phyloP scores from a whole-genome alignment of 2,329 filamentous ascomycete genomes.

The Chaetomiaceae sp. region DNA sequence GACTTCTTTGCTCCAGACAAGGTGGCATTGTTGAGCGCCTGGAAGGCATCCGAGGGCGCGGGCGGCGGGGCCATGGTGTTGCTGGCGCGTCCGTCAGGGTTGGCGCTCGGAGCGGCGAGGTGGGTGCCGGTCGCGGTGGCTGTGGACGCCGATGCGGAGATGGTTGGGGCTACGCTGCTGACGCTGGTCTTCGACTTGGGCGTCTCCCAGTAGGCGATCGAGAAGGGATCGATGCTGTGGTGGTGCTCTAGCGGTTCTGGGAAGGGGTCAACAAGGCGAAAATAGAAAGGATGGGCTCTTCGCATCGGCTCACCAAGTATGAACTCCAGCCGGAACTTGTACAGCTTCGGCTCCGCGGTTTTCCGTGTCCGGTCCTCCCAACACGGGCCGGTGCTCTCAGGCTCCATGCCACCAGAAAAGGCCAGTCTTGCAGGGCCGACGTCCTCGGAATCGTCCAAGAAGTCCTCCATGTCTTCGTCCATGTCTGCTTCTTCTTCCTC shows the following conservation, averaged over 20 bases:
- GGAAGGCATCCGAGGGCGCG: conserved; percentile 20
- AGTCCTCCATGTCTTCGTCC: conserved; percentile 84
- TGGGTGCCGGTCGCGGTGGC: not conserved
- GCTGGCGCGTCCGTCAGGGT: conserved; percentile 7
- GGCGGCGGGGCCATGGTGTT: conserved; percentile 17
- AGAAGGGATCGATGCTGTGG: conserved; percentile 73
- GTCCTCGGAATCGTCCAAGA: conserved; percentile 83
- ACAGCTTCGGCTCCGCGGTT: conserved; percentile 43
- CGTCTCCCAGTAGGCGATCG: conserved; percentile 68
- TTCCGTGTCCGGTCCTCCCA: conserved; percentile 61
- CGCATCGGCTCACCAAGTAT: conserved; percentile 54
- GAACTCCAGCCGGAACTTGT: conserved; percentile 67
- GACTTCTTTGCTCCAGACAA: conserved; percentile 23
- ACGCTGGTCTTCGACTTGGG: conserved; percentile 27
- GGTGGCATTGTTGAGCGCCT: conserved; percentile 13
- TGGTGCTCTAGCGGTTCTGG: conserved; percentile 44
- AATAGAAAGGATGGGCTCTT: too few species aligned
- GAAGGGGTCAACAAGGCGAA: conserved; percentile 15
- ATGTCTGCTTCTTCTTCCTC: conserved; percentile 63
- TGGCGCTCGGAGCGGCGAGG: not conserved
- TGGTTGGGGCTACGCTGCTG: conserved; percentile 20
- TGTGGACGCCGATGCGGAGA: conserved; percentile 7
- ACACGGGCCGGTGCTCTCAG: conserved; percentile 71
- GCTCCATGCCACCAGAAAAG: conserved; percentile 65
- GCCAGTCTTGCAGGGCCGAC: conserved; percentile 46